These are phyloP conservation scores for Botrytis hyacinthi DNA, from an alignment of 2,329 filamentous ascomycete genomes.

Conservation along the genomic window DNA sequence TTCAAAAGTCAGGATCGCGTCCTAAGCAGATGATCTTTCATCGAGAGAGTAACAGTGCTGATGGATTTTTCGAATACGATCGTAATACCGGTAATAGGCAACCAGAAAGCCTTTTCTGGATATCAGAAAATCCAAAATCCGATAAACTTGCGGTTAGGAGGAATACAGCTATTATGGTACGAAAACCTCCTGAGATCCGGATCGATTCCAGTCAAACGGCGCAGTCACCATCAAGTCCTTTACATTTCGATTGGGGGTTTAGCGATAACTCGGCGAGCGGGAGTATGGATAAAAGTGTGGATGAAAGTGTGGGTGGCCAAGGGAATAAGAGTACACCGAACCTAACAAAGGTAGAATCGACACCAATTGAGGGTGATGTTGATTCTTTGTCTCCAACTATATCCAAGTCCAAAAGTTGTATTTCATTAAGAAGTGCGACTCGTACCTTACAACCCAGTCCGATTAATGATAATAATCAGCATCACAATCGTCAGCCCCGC, in stretches of 20 bases:
- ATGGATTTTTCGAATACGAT: conserved; percentile 15
- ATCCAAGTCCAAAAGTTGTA: background rate
- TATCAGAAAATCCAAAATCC: conserved; percentile 15
- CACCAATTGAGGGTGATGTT: background rate
- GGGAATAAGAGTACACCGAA: background rate
- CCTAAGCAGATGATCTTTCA: background rate
- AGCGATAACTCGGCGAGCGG: conserved; percentile 1
- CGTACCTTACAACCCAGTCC: background rate
- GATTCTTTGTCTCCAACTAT: conserved; percentile 8
- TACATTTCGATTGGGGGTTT: background rate
- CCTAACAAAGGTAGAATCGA: conserved; percentile 5
- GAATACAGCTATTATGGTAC: conserved; percentile 1
- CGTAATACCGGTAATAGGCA: conserved; percentile 18
- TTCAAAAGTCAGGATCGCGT: background rate
- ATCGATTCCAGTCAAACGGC: background rate
- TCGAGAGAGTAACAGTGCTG: conserved; percentile 7
- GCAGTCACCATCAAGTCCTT: conserved; percentile 8
- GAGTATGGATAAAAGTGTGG: background rate
- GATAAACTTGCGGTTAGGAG: background rate
- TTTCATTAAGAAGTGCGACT: background rate
- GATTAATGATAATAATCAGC: background rate
- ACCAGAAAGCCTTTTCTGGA: conserved; percentile 9
- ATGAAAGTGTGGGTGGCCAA: background rate
- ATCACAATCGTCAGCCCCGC: conserved; percentile 13
- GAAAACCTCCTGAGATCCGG: background rate